These are phyloP conservation scores for Mesostigma viride DNA, from an alignment of 139 green algal species.

Conservation along the genomic window DNA sequence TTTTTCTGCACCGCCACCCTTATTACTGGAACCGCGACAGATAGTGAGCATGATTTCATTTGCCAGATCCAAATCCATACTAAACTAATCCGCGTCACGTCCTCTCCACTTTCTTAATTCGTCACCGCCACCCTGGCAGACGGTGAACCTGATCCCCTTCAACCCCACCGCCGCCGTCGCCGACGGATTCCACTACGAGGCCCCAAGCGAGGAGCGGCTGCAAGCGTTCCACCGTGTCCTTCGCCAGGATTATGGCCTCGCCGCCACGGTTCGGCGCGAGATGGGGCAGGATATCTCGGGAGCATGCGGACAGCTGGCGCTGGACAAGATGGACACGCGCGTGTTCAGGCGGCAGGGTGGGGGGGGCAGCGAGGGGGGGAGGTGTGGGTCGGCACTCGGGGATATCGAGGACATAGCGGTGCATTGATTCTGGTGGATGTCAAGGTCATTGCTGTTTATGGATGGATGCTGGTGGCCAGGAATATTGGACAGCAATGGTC, in stretches of 20 bases:
- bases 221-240: constrained; percentile 57
- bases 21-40: too few relatives aligned
- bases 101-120: background rate
- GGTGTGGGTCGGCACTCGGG: background rate
- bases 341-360: background rate
- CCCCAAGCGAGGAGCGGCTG: constrained; percentile 20
- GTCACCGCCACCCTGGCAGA: constrained; percentile 22
- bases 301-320: constrained; percentile 76
- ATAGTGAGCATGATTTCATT: too few relatives aligned
- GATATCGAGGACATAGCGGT: background rate
- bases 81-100: too few relatives aligned
- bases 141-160: constrained; percentile 86
- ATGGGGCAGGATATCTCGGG: constrained; percentile 81
- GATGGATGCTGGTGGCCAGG: too few relatives aligned
- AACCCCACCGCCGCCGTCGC: constrained; percentile 50
- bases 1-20: too few relatives aligned
- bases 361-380: background rate
- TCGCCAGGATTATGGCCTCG: constrained; percentile 51
- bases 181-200: constrained; percentile 19
- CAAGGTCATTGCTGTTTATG: too few relatives aligned
- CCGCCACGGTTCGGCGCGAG: constrained; percentile 71
- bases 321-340: constrained; percentile 29
- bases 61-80: too few relatives aligned
- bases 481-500: too few relatives aligned
- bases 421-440: background rate